Conservation (phyloP, 192 early-diverging fungal species). For the Rhizophagus clarus region DNA sequence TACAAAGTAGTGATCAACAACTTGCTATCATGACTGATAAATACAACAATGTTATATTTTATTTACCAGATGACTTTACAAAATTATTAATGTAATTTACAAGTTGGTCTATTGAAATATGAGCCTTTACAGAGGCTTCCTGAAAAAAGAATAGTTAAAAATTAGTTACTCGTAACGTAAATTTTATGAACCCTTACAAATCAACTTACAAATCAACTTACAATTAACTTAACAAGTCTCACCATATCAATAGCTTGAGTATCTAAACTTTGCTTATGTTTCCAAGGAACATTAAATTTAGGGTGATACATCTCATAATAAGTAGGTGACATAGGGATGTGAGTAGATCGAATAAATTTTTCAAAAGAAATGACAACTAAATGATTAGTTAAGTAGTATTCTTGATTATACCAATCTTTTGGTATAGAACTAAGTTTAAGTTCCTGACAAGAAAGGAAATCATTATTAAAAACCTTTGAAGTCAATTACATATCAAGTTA, state of each 20-base stretch:
- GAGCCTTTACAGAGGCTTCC: neutral
- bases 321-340: neutral
- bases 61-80: neutral
- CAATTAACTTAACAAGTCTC: neutral
- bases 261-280: neutral
- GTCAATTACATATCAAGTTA: neutral
- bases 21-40: neutral
- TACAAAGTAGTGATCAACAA: neutral
- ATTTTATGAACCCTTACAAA: neutral
- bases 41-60: neutral
- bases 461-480: neutral
- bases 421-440: neutral
- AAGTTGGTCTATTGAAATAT: neutral
- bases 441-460: neutral
- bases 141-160: neutral
- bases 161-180: neutral
- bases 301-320: slow-evolving; percentile 20
- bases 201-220: neutral
- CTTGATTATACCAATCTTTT: neutral
- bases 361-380: slow-evolving; percentile 7
- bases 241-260: neutral
- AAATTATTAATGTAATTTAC: neutral
- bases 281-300: slow-evolving; percentile 4
- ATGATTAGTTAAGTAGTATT: slow-evolving; percentile 2
- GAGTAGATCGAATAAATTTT: neutral